A percentile compares a stretch with the other conserved stretches of the same genome.
Conservation (phyloP, 2,329 filamentous ascomycete species). For the Blastomyces silverae region DNA sequence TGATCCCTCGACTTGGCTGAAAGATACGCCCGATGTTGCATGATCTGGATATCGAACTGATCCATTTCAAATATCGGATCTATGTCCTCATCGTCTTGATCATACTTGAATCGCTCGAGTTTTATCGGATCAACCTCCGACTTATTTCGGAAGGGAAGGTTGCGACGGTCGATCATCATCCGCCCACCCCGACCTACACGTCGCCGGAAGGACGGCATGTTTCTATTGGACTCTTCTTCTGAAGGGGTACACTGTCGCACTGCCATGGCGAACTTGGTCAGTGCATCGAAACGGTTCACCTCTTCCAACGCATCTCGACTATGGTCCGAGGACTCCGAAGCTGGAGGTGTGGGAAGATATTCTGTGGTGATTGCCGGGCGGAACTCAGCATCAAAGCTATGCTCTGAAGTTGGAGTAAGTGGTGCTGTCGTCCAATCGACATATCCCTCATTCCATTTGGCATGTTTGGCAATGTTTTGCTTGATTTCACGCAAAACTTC, state of each 20-base stretch:
- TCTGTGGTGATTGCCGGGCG: constrained; percentile 62
- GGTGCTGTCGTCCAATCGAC: constrained; percentile 82
- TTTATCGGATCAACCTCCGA: constrained; percentile 44
- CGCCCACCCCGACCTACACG: constrained; percentile 78
- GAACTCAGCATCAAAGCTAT: constrained; percentile 57
- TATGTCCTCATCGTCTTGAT: constrained; percentile 75
- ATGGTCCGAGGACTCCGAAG: constrained; percentile 44
- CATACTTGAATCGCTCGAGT: constrained; percentile 75
- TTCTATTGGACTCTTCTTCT: constrained; percentile 38
- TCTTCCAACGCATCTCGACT: constrained; percentile 35
- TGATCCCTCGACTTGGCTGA: constrained; percentile 40
- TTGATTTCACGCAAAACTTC: constrained; percentile 76
- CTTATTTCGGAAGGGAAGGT: constrained; percentile 52
- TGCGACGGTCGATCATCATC: constrained; percentile 79
- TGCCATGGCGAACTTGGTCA: constrained; percentile 34
- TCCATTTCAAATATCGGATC: constrained; percentile 68
- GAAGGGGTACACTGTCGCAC: constrained; percentile 39
- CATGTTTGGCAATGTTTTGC: constrained; percentile 77
- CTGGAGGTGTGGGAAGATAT: constrained; percentile 51
- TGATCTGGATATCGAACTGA: constrained; percentile 54
- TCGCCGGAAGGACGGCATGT: constrained; percentile 65
- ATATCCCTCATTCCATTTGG: constrained; percentile 84
- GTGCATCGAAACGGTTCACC: constrained; percentile 29
- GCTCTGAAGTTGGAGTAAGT: constrained; percentile 68
- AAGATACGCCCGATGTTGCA: constrained; percentile 51